Conservation (phyloP, 78 protist species). For the Speleostelium caveatum region DNA sequence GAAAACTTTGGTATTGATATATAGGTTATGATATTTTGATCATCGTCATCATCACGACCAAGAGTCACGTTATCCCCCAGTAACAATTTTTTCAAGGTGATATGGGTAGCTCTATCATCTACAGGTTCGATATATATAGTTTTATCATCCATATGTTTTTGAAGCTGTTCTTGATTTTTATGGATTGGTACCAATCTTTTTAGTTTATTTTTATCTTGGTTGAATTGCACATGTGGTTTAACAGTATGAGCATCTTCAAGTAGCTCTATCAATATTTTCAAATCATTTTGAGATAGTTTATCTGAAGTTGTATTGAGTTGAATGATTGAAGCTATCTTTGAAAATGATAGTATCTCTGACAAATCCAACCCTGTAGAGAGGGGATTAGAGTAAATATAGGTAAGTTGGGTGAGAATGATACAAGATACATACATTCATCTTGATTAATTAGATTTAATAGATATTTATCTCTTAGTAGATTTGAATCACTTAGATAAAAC, state of each 20-base stretch:
- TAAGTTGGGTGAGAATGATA: background rate
- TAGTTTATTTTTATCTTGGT: background rate
- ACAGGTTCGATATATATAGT: constrained; percentile 73
- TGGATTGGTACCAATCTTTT: constrained; percentile 4
- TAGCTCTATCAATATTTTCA: no score
- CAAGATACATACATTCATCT: constrained; percentile 64
- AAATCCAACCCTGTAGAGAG: constrained; percentile 1
- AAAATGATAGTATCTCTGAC: no score
- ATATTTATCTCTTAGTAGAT: constrained; percentile 31
- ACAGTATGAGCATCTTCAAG: no score
- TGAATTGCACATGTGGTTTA: background rate
- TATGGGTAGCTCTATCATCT: background rate
- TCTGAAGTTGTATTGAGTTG: no score
- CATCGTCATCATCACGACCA: no score
- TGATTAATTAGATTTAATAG: constrained; percentile 26
- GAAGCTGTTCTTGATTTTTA: background rate
- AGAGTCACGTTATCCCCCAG: no score
- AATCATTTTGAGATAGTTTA: no score
- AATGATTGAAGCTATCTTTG: no score
- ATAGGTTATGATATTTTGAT: background rate
- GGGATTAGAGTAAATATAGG: background rate
- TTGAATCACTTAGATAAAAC: constrained; percentile 53
- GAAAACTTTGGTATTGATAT: constrained; percentile 53
- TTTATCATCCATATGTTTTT: constrained; percentile 39
- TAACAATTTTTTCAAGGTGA: background rate